Conservation (phyloP, 164 flowering plant species). For the Nymphaea colorata region DNA sequence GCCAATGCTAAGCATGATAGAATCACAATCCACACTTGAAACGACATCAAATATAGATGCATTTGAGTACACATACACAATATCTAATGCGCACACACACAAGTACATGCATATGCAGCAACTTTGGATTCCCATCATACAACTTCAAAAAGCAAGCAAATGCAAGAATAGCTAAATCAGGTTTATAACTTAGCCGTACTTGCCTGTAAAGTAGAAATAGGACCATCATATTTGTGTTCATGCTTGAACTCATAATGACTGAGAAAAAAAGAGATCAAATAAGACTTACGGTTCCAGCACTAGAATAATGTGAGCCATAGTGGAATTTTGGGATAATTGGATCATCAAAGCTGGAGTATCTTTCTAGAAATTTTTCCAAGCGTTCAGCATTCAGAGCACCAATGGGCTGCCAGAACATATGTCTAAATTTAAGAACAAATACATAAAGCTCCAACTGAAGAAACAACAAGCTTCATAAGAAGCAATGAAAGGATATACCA, state of each 20-base stretch:
- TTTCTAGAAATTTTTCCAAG: conserved; percentile 72
- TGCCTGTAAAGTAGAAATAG: too few species aligned
- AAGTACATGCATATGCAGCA: too few species aligned
- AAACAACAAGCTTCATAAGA: not conserved
- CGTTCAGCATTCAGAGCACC: conserved; percentile 90
- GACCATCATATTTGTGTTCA: too few species aligned
- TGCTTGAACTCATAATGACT: too few species aligned
- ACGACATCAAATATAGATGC: too few species aligned
- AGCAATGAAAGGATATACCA: not conserved
- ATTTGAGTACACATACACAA: too few species aligned
- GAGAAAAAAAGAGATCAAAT: conserved; percentile 1
- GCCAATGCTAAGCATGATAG: too few species aligned
- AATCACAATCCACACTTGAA: too few species aligned
- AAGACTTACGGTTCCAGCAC: conserved; percentile 90
- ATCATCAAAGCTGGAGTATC: conserved; percentile 91
- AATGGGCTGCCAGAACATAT: conserved; percentile 59
- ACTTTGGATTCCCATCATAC: not conserved
- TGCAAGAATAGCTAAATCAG: not conserved
- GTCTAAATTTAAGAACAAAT: not conserved
- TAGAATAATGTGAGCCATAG: conserved; percentile 99
- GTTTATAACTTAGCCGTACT: too few species aligned
- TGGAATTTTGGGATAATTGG: conserved; percentile 95
- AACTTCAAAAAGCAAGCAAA: not conserved
- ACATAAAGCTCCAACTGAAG: not conserved
- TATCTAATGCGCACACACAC: too few species aligned